Base-by-base conservation (phyloP, 306 rosid genomes). In the Vigna reflexopilosa region DNA sequence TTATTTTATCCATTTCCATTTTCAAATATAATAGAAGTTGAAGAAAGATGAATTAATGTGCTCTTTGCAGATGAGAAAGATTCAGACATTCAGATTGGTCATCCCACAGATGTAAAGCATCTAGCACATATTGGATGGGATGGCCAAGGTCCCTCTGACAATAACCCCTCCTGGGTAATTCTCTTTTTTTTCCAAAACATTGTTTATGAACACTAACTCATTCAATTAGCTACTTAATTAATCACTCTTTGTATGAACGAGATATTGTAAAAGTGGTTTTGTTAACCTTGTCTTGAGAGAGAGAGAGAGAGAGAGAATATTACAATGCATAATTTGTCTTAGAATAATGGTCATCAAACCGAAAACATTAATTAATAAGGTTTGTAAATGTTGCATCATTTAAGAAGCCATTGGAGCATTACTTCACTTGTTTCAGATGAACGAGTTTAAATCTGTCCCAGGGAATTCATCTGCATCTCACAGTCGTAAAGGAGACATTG, bases 91-190 rank as follows among this genome's bases (percentile, higher is more conserved):
- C 67, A 96, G 85, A 96, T 96, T 32, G 96, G 99, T 36, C 22
- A 13, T 49, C 99, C 99, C 58, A 96, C 99, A 26, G 96, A 96
- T 81, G 99, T 96, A 63, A 96, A 89, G 87, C 99, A 96, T 88
- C 96, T 93, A 67, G 98, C 96, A 36, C 97, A 96, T 59, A 89
- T 96, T 15, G 99, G 99, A 67, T 87, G 85, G 87, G 97, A 93
- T 70, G 96, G 99, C 73, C 93, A 93, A 64, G 94, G 97, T 73
- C 93, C 91, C 5, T 75, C 94, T n/a, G 96, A 90, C 38, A 90
- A 73, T 85, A 65, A 90, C 78, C 96, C 98, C 1, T 83, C 92
- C 94, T 93, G 96, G 99, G 99, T 95, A 88, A 56, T 49, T 51
- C 58, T 61, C 26, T 70, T 48, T 65, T 70, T 44, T 32, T 59